Evolutionary conservation across 2,329 filamentous ascomycete species (phyloP), one percentile per base, ranked within the genome.

Genomic region (Pseudonectria foliicola): DNA sequence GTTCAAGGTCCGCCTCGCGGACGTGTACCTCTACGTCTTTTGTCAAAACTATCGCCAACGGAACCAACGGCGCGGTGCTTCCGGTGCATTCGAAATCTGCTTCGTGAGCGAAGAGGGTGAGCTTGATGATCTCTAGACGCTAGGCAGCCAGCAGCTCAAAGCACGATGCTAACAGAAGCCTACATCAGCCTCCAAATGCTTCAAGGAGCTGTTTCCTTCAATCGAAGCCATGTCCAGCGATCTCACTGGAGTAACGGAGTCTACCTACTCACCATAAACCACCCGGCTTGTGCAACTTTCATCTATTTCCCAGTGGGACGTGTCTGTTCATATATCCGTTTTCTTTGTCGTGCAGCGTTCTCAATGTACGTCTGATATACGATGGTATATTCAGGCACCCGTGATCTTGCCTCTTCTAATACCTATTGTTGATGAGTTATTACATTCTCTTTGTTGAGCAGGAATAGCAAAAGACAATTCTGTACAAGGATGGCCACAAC

Each of bases 1-100:
- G 10, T 63, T 66, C 36, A 61, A 66, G 15, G 56, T 80, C 38
- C 68, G 66, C 58, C 55, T 80, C 3, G 65, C 62, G 24, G 70
- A 76, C 40, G 52, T 80, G 12, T 66, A 75, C 37, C 65, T 73
- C 0, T 78, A 77, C 49, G 68, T 79, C 7, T 80, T 80, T 50
- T 75, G 68, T 46, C 57, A 68, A n/a, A 56, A 63, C 2, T 80
- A 80, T 44, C 63, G 65, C 7, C 67, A 74, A 40, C 63, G 67
- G 35, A 62, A 63, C 30, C 71, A 75, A 56, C 67, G 74, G 4
- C 66, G 64, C 32, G 70, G 66, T 29, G 61, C 57, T 29, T 48
- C 55, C 2, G 67, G 68, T 6, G 63, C 64, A 1, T 76, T 75
- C 38, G 68, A 76, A 52, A 63, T 77, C 10, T 48, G 62, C 16